phyloP scores from a whole-genome alignment of 805 yeast species.

The Saccharomycopsis fodiens region DNA sequence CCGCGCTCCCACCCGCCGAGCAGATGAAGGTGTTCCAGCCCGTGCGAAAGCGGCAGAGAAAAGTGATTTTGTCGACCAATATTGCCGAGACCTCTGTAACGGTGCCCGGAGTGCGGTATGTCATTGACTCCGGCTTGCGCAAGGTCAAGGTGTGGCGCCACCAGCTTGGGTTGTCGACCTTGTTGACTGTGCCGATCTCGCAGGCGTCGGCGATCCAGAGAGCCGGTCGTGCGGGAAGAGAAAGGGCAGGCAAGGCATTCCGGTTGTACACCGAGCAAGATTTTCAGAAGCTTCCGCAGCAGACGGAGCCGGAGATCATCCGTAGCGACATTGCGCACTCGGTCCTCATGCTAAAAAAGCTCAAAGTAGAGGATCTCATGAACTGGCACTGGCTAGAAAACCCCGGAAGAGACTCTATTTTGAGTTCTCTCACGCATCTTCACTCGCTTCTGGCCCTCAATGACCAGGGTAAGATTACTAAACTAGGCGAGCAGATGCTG shows the following conservation, averaged over 20 bases:
- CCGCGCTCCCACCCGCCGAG: constrained; percentile 80
- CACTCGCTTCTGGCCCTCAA: constrained; percentile 75
- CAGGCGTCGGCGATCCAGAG: constrained; percentile 93
- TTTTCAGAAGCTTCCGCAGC: constrained; percentile 53
- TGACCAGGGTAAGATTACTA: constrained; percentile 68
- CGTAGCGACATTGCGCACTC: constrained; percentile 84
- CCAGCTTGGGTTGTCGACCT: constrained; percentile 83
- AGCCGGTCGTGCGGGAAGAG: constrained; percentile 99
- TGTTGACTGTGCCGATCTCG: constrained; percentile 86
- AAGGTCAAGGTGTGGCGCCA: constrained; percentile 95
- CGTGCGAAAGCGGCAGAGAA: constrained; percentile 59
- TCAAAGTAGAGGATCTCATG: constrained; percentile 76
- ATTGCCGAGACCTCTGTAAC: constrained; percentile 98
- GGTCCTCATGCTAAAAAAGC: constrained; percentile 70
- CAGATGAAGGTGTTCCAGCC: constrained; percentile 76
- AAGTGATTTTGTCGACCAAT: constrained; percentile 86
- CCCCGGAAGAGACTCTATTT: constrained; percentile 73
- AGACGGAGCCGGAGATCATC: constrained; percentile 90
- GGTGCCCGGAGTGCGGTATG: constrained; percentile 88
- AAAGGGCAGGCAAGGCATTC: constrained; percentile 82
- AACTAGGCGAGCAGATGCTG: constrained; percentile 79
- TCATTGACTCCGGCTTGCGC: constrained; percentile 85
- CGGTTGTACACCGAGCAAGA: constrained; percentile 74
- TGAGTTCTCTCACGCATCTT: constrained; percentile 70
- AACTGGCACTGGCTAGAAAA: constrained; percentile 91